These are phyloP conservation scores for Plasmodium gaboni DNA, from an alignment of 169 alveolate genomes.

Conservation along the genomic window DNA sequence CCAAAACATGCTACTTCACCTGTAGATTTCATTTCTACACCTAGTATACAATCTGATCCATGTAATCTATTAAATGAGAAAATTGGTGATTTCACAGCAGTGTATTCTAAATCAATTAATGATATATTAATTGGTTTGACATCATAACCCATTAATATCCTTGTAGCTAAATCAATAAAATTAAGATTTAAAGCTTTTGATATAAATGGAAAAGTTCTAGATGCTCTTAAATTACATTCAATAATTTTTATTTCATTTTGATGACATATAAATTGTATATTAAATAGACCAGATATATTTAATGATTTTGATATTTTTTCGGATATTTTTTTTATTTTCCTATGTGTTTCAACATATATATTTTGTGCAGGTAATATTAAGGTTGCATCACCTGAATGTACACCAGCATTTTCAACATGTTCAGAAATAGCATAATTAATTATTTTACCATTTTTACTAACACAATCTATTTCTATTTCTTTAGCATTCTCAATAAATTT, in stretches of 20 bases:
- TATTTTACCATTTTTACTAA: slow-evolving; percentile 87
- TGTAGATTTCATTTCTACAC: slow-evolving; percentile 93
- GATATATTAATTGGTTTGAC: slow-evolving; percentile 87
- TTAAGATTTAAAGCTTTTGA: slow-evolving; percentile 87
- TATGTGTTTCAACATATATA: slow-evolving; percentile 91
- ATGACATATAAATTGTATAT: slow-evolving; percentile 92
- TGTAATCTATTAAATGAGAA: slow-evolving; percentile 90
- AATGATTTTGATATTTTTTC: slow-evolving; percentile 89
- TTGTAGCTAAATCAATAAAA: slow-evolving; percentile 90
- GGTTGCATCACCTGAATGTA: slow-evolving; percentile 94
- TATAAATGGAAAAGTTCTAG: slow-evolving; percentile 91
- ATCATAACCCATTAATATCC: slow-evolving; percentile 86
- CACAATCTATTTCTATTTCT: slow-evolving; percentile 92
- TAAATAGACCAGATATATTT: slow-evolving; percentile 91
- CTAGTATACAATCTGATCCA: slow-evolving; percentile 91
- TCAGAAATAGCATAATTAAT: slow-evolving; percentile 92
- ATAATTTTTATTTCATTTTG: slow-evolving; percentile 89
- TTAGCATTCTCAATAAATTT: slow-evolving; percentile 88
- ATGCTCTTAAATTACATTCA: slow-evolving; percentile 93
- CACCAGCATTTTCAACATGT: slow-evolving; percentile 93
- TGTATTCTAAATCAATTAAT: slow-evolving; percentile 89
- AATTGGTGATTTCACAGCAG: slow-evolving; percentile 90
- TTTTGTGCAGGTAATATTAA: slow-evolving; percentile 92
- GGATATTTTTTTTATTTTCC: slow-evolving; percentile 87
- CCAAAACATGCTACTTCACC: slow-evolving; percentile 93